These are phyloP conservation scores for Thymus quinquecostatus DNA, from an alignment of 257 asterid genomes.

Conservation along the genomic window DNA sequence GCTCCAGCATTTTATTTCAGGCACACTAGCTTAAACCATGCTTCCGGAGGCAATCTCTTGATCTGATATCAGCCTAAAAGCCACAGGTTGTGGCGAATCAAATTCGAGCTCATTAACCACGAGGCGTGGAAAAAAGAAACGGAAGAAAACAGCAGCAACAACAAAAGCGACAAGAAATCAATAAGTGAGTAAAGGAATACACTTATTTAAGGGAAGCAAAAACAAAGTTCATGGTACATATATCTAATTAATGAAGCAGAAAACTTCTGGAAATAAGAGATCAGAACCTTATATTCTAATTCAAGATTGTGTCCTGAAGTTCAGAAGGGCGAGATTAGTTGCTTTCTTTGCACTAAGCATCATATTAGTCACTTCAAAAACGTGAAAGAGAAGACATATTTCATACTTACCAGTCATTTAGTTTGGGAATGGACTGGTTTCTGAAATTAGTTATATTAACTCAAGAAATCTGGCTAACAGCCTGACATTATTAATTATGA, in stretches of 20 bases:
- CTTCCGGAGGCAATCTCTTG: slow-evolving; percentile 47
- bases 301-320: background rate
- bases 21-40: slow-evolving; percentile 40
- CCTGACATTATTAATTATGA: background rate
- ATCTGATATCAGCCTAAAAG: slow-evolving; percentile 60
- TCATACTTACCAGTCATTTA: background rate
- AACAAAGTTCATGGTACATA: background rate
- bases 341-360: background rate
- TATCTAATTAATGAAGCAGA: background rate
- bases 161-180: background rate
- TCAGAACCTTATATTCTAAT: background rate
- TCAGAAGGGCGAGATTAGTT: background rate
- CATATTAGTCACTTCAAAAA: background rate
- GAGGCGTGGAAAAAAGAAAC: background rate
- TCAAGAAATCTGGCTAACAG: background rate
- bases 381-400: background rate
- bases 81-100: slow-evolving; percentile 14
- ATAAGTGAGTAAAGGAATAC: background rate
- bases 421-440: background rate
- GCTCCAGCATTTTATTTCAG: background rate
- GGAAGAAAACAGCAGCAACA: background rate
- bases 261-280: background rate
- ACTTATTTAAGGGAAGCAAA: background rate
- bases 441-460: background rate
- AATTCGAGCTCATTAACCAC: slow-evolving; percentile 6